These are phyloP conservation scores for Chlorella sorokiniana DNA, from an alignment of 139 green algal species.

Conservation along the genomic window DNA sequence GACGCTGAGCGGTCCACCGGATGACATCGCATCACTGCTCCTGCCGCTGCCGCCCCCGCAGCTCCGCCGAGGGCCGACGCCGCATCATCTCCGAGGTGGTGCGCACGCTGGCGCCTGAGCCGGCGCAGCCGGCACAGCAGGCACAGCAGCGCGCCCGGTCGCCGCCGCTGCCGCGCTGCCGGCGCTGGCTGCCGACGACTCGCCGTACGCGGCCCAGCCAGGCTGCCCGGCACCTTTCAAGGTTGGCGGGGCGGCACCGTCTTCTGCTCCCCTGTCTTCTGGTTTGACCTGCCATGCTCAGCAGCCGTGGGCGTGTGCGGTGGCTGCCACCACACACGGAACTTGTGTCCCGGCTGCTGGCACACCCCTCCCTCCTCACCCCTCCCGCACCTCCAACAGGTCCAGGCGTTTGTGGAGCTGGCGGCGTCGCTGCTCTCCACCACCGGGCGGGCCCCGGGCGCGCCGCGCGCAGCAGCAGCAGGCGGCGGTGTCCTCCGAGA, in stretches of 20 bases:
- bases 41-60: constrained; percentile 20
- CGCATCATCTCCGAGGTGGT: constrained; percentile 80
- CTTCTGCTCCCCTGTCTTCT: no score
- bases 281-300: neutral
- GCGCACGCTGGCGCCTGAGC: neutral
- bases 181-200: constrained; percentile 3
- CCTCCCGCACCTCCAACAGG: constrained; percentile 9
- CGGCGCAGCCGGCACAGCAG: neutral
- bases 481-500: constrained; percentile 61
- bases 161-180: constrained; percentile 23
- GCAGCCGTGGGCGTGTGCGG: neutral
- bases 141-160: constrained; percentile 4
- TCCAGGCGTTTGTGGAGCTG: constrained; percentile 67
- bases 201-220: constrained; percentile 40
- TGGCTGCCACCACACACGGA: no score
- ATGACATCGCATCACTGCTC: neutral
- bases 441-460: neutral
- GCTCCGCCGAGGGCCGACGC: constrained; percentile 80
- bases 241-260: constrained; percentile 30
- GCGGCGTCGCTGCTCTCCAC: constrained; percentile 58
- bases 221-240: constrained; percentile 52
- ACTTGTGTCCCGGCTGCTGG: no score
- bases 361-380: neutral
- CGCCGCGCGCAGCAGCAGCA: neutral
- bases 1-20: no score